phyloP scores from a whole-genome alignment of 768 basidiomycete genomes.

The Tricholoma sp. region DNA sequence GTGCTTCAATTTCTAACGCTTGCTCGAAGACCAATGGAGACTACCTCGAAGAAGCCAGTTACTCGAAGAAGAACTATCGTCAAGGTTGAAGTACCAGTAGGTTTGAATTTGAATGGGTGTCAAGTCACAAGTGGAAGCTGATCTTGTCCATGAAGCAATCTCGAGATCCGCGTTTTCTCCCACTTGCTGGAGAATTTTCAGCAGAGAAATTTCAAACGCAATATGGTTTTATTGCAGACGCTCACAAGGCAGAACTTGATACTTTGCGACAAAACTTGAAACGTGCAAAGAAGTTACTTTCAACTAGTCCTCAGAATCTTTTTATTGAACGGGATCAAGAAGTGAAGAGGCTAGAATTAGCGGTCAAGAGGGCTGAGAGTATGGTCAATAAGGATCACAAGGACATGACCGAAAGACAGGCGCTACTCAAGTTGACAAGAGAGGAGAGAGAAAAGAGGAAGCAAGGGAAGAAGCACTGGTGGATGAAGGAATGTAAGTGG shows the following conservation, averaged over 20 bases:
- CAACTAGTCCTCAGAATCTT: conserved; percentile 55
- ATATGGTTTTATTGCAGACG: conserved; percentile 69
- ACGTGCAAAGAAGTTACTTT: conserved; percentile 59
- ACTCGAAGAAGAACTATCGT: conserved; percentile 66
- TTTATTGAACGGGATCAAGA: conserved; percentile 63
- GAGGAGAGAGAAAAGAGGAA: conserved; percentile 64
- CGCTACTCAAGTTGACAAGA: conserved; percentile 47
- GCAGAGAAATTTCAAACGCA: conserved; percentile 58
- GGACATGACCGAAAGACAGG: conserved; percentile 67
- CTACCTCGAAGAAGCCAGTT: conserved; percentile 83
- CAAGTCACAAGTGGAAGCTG: background rate
- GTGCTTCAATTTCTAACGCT: conserved; percentile 1
- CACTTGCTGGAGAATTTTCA: conserved; percentile 65
- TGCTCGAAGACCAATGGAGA: conserved; percentile 61
- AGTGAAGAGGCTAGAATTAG: conserved; percentile 61
- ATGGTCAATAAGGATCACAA: conserved; percentile 65
- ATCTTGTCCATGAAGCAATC: conserved; percentile 43
- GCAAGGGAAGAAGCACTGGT: conserved; percentile 81
- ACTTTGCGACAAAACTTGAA: conserved; percentile 63
- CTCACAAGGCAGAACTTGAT: conserved; percentile 60
- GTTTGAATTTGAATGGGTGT: conserved; percentile 13
- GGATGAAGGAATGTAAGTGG: conserved; percentile 72
- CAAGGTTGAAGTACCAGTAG: conserved; percentile 59
- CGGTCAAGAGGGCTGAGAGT: conserved; percentile 76
- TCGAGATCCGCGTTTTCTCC: conserved; percentile 85